phyloP scores from a whole-genome alignment of 768 basidiomycete genomes.

The Antrodiella citrinella region DNA sequence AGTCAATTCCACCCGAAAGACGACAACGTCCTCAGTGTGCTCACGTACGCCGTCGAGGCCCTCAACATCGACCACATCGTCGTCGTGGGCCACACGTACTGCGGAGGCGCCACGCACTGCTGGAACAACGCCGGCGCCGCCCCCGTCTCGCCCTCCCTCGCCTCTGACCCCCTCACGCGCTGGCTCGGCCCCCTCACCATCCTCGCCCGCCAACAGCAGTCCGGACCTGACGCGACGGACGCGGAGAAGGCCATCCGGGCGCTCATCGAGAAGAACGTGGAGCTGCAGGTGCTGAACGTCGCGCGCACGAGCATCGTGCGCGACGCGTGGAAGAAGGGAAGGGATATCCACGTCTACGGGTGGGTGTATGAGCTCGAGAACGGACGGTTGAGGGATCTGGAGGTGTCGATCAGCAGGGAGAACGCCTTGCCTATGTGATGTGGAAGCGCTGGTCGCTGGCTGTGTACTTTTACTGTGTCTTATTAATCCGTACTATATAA shows the following conservation, averaged over 20 bases:
- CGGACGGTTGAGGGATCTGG: conserved; percentile 52
- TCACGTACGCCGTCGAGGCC: conserved; percentile 63
- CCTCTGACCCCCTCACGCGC: conserved; percentile 39
- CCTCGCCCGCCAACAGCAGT: conserved; percentile 25
- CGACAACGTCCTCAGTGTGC: conserved; percentile 59
- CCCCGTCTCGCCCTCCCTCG: conserved; percentile 18
- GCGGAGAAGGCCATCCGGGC: background rate
- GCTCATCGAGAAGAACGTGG: conserved; percentile 30
- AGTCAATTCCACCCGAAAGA: conserved; percentile 74
- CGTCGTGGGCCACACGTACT: conserved; percentile 9
- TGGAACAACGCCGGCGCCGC: conserved; percentile 6
- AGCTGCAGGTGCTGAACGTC: conserved; percentile 22
- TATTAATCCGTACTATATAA: too few relatives aligned
- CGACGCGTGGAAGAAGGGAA: conserved; percentile 21
- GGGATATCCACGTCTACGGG: conserved; percentile 27
- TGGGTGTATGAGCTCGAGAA: conserved; percentile 62
- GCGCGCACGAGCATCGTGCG: conserved; percentile 14
- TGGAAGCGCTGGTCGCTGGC: too few relatives aligned
- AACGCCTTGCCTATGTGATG: too few relatives aligned
- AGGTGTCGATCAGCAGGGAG: conserved; percentile 18
- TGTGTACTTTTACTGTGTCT: too few relatives aligned
- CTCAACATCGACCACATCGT: conserved; percentile 16
- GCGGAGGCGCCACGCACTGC: conserved; percentile 9
- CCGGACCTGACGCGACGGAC: background rate
- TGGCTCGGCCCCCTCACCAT: conserved; percentile 68